Evolutionary conservation across 345 rosid species (phyloP).

Genomic region (Eucalyptus caleyi): DNA sequence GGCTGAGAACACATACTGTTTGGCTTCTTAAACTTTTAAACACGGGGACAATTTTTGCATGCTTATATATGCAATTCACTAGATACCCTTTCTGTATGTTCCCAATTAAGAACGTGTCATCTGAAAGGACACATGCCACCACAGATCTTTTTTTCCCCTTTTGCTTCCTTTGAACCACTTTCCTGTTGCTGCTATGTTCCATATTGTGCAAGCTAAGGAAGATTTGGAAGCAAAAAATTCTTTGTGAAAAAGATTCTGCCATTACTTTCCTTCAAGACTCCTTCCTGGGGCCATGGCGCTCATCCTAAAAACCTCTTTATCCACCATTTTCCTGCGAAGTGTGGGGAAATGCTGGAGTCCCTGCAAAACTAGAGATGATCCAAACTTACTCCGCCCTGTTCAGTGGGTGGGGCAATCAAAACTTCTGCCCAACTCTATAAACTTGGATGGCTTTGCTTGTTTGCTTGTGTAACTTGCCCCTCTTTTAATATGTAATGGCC

Average conservation of each 20-base stretch:
- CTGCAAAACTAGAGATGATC: neutral
- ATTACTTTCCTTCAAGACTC: neutral
- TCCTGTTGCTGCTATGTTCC: neutral
- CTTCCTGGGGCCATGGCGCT: neutral
- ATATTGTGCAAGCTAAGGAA: neutral
- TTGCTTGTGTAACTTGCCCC: neutral
- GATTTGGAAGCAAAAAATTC: neutral
- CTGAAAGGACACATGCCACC: neutral
- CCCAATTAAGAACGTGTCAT: neutral
- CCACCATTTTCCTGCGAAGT: neutral
- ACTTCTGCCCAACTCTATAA: neutral
- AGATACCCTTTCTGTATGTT: neutral
- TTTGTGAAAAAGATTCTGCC: neutral
- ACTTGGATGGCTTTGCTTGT: neutral
- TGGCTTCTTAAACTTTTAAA: neutral
- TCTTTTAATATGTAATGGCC: neutral
- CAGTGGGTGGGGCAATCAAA: neutral
- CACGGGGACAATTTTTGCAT: neutral
- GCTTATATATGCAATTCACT: neutral
- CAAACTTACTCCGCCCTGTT: neutral
- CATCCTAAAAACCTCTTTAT: neutral
- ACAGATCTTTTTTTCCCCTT: neutral
- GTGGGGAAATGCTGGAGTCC: neutral
- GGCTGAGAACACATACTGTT: neutral
- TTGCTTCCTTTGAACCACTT: neutral